Conservation (phyloP, 257 asterid genomes). For the Schizonepeta tenuifolia region DNA sequence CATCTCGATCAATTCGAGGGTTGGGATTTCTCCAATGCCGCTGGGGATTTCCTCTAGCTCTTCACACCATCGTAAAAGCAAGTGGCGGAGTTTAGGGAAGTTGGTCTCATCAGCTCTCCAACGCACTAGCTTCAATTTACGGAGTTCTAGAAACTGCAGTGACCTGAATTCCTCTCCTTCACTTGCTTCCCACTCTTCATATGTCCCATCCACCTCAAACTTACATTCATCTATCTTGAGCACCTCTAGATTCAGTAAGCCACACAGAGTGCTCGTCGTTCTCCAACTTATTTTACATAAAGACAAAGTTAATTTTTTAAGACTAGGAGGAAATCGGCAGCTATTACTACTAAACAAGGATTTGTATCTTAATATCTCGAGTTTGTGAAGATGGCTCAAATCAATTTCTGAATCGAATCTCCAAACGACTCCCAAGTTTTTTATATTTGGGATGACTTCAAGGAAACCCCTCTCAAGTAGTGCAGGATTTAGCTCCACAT, state of each 20-base stretch:
- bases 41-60: background rate
- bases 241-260: conserved; percentile 22
- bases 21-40: conserved; percentile 16
- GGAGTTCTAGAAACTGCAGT: background rate
- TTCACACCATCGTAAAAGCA: no score
- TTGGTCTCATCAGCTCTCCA: conserved; percentile 31
- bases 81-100: conserved; percentile 7
- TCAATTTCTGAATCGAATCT: background rate
- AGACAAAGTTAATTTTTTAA: conserved; percentile 15
- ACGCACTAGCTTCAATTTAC: background rate
- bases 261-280: background rate
- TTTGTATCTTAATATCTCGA: conserved; percentile 17
- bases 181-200: background rate
- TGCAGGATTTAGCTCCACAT: background rate
- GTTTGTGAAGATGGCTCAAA: background rate
- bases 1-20: conserved; percentile 36
- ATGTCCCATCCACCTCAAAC: background rate
- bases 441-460: background rate
- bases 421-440: background rate
- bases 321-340: conserved; percentile 12
- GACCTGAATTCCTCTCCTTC: background rate
- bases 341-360: background rate
- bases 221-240: background rate
- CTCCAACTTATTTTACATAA: background rate
- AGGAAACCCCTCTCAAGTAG: background rate